Base-by-base conservation (phyloP, 305 asterid genomes). In the Ajuga reptans region DNA sequence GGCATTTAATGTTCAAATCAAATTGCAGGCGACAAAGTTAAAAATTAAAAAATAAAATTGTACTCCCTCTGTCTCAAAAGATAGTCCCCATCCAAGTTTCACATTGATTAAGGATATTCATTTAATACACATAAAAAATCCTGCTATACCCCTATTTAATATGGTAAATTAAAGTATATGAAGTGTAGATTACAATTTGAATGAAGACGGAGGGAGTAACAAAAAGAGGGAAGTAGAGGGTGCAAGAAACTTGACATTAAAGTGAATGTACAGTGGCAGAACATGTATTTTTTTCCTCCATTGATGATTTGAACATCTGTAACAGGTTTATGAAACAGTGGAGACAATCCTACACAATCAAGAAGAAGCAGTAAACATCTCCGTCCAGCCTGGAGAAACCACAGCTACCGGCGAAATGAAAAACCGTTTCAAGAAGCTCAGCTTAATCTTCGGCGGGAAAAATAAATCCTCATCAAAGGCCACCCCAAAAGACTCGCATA, bases 281-380 rank as follows among this genome's bases (percentile, higher is more conserved):
- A 7, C 17, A 11, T 45, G 17, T n/a, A 4, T 62, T 6, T 43
- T 6, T 43, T 24, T 7, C 33, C 42, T 29, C 8, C 11, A 36
- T 2, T 55, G 15, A 55, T 52, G 49, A 10, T 27, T n/a, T 43
- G 24, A 4, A 56, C 58, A 45, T 42, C 27, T 71, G 46, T 63
- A 24, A 17, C 63, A 58, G 97, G 97, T 93, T 31, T 93, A 93
- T 51, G 96, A 91, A 78, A 84, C 96, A 24, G 85, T 93, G 36
- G 96, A 90, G 84, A 79, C 84, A 16, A 93, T 93, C 90, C 77
- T 89, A 66, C 69, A 80, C 60, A 86, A 85, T 65, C 95, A 83
- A 71, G 89, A 90, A 9, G 94, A 89, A 73, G 81, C 75, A 21
- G 36, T 78, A 59, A 87, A 78, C 65, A 73, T 79, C 50, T 47